Evolutionary conservation across 2,329 filamentous ascomycete genomes (phyloP).

Genomic region (Sporothrix globosa): DNA sequence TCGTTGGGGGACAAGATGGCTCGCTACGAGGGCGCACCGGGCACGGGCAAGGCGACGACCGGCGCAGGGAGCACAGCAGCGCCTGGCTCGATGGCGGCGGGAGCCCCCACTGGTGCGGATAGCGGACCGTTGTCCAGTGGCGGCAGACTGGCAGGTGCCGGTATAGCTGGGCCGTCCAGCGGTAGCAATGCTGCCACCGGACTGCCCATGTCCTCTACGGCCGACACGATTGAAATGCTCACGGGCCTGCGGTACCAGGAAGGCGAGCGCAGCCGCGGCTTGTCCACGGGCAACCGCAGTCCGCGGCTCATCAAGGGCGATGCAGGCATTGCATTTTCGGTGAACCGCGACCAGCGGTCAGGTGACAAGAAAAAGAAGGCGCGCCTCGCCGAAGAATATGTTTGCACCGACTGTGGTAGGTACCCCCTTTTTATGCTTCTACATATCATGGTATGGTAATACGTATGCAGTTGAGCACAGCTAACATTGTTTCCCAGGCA

Average conservation of each 20-base stretch:
- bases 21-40: constrained; percentile 65
- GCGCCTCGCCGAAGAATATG: constrained; percentile 84
- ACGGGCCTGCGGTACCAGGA: constrained; percentile 86
- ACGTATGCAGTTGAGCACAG: too few relatives aligned
- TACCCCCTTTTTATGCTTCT: background rate
- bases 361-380: constrained; percentile 86
- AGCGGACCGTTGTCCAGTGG: background rate
- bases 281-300: constrained; percentile 82
- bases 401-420: constrained; percentile 90
- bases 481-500: background rate
- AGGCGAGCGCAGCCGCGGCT: constrained; percentile 83
- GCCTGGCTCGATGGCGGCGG: constrained; percentile 5
- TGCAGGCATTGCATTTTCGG: constrained; percentile 79
- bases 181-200: background rate
- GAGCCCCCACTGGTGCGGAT: background rate
- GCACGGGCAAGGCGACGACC: background rate
- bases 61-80: background rate
- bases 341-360: constrained; percentile 72
- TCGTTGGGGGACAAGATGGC: constrained; percentile 85
- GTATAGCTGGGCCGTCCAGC: background rate
- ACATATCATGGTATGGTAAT: too few relatives aligned
- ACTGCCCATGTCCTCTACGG: constrained; percentile 58
- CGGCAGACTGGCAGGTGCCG: background rate
- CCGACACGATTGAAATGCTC: constrained; percentile 89
- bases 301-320: constrained; percentile 83